These are phyloP conservation scores for Juncus effusus DNA, from an alignment of 176 grass and related monocot species.

Conservation along the genomic window DNA sequence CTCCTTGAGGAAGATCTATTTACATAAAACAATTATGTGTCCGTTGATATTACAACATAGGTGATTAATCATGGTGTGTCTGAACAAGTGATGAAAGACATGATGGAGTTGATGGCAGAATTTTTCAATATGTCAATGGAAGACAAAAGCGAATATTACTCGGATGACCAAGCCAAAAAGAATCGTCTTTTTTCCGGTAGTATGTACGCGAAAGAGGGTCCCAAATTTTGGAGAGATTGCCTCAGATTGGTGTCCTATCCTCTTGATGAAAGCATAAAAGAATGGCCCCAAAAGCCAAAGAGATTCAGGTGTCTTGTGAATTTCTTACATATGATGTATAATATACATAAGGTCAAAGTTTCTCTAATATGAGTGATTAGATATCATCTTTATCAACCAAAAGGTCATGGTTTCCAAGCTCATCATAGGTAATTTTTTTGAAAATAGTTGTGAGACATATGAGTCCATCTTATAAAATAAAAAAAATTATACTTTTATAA, in stretches of 20 bases:
- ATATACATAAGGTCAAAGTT: no score
- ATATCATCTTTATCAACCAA: no score
- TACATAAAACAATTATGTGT: no score
- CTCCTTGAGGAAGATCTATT: no score
- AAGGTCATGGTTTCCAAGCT: no score
- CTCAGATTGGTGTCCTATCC: conserved; percentile 55
- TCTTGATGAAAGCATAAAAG: conserved; percentile 5
- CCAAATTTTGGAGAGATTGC: conserved; percentile 59
- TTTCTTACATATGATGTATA: no score
- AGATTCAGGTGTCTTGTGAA: conserved; percentile 34
- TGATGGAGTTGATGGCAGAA: conserved; percentile 26
- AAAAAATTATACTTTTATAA: no score
- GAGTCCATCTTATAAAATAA: no score
- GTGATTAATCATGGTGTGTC: conserved; percentile 38
- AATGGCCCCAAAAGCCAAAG: conserved; percentile 53
- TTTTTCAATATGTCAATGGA: conserved; percentile 46
- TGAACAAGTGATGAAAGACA: conserved; percentile 34
- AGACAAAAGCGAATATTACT: conserved; percentile 46
- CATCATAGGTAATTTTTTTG: no score
- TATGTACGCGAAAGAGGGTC: conserved; percentile 24
- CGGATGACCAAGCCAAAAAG: conserved; percentile 27
- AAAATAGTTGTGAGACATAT: no score
- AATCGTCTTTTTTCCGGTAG: conserved; percentile 60
- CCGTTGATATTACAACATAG: background rate
- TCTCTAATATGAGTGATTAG: no score